phyloP scores from a whole-genome alignment of 331 rosid genomes.

The Malus hybrid region DNA sequence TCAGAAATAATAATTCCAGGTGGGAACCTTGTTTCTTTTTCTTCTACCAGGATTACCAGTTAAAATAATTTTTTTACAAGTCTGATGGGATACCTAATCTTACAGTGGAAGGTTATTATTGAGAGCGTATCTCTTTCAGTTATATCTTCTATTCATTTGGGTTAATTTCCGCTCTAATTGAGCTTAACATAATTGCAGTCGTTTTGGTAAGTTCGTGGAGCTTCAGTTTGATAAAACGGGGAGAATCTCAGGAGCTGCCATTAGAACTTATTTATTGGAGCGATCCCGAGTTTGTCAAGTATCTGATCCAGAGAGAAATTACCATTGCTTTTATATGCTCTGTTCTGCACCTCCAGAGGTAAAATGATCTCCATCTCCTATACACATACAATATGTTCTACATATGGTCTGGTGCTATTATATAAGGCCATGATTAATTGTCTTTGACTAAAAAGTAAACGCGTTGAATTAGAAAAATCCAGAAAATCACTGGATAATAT shows the following conservation, averaged over 20 bases:
- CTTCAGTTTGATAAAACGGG: conserved; percentile 70
- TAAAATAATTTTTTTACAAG: neutral
- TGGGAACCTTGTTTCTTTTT: conserved; percentile 16
- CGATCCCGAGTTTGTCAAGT: conserved; percentile 93
- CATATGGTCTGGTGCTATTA: neutral
- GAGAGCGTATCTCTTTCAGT: neutral
- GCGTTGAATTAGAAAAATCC: neutral
- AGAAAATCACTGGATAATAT: neutral
- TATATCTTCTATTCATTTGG: neutral
- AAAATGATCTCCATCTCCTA: neutral
- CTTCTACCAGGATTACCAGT: neutral
- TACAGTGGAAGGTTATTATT: neutral
- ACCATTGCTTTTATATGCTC: conserved; percentile 96
- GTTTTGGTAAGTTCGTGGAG: conserved; percentile 98
- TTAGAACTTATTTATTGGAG: conserved; percentile 82
- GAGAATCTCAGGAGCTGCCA: conserved; percentile 97
- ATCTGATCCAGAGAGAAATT: conserved; percentile 95
- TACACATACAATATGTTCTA: neutral
- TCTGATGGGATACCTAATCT: neutral
- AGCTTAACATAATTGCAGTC: conserved; percentile 51
- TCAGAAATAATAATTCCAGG: conserved; percentile 93
- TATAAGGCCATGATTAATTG: neutral
- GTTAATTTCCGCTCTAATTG: conserved; percentile 25
- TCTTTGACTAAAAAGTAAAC: neutral
- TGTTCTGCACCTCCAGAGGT: conserved; percentile 90